Base-by-base conservation (phyloP, 768 basidiomycete species). In the Termitomyces sp. region DNA sequence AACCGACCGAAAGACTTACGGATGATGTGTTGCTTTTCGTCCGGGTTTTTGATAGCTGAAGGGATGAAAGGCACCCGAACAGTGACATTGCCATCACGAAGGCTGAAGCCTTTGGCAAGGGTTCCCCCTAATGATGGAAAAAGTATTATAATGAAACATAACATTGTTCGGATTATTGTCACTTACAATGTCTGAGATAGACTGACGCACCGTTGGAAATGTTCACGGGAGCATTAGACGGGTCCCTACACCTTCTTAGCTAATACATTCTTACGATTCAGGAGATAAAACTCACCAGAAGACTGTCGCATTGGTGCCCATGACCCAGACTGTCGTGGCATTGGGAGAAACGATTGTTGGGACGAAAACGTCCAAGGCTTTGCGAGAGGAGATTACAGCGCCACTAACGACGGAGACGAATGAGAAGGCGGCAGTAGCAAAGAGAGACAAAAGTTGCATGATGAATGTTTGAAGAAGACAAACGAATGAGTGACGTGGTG, bases 171-270 rank as follows among this genome's bases (percentile, higher is more conserved):
- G 32, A 55, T 8, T 22, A 33, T 20, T 20, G 20, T 13, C 24
- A 52, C 72, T 56, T 61, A 74, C 74, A 66, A n/a, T 63, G 52
- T 59, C 71, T 65, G 58, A 74, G 63, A 16, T 63, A 55, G 32
- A 74, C 70, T 47, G 64, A 66, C 28, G 70, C 70, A 24, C 64
- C 64, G 63, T 81, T 81, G 28, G 79, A 78, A 59, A 79, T 77
- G 20, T 72, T 62, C 7, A 38, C 59, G 0, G 79, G 79, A 0
- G 74, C 71, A 54, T 75, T 62, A 13, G 73, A 63, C 0, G 72
- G 71, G 52, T 74, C 73, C 79, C 76, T 79, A 41, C 9, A 28
- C 30, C 16, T 13, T 33, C n/a, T 61, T 22, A 53, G 40, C 16
- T 44, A 56, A 30, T n/a, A 20, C 24, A 7, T 16, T 45, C 32